These are phyloP conservation scores for Skeletonema menzelii DNA, from an alignment of 108 stramenopile genomes.

Conservation along the genomic window DNA sequence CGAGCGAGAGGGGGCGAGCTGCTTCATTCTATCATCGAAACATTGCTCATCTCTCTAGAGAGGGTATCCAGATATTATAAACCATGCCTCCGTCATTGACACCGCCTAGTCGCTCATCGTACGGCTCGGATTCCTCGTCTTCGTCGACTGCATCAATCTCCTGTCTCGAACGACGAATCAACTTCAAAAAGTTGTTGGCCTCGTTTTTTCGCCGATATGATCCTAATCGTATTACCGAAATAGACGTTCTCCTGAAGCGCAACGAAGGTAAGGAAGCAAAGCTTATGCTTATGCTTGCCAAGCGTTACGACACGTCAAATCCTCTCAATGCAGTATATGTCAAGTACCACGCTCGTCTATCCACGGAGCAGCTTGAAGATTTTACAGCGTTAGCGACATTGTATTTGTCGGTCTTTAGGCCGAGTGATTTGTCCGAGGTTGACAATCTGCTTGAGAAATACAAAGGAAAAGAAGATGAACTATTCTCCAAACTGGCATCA, in stretches of 20 bases:
- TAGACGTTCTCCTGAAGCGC: not conserved
- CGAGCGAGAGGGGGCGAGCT: no score
- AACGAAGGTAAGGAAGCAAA: constrained; percentile 30
- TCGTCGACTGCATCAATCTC: not conserved
- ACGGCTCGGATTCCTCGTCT: not conserved
- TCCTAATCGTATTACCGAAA: not conserved
- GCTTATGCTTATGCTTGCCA: constrained; percentile 18
- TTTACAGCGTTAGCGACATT: constrained; percentile 9
- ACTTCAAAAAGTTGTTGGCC: not conserved
- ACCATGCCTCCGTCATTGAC: not conserved
- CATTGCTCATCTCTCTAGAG: no score
- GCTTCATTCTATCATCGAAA: no score
- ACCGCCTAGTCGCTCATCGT: not conserved
- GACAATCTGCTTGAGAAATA: not conserved
- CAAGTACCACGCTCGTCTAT: not conserved
- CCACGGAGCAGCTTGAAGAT: constrained; percentile 1
- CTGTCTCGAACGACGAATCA: not conserved
- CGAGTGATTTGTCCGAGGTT: not conserved
- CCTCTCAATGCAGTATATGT: constrained; percentile 17
- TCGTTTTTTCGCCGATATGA: not conserved
- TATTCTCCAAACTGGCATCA: constrained; percentile 17
- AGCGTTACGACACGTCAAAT: constrained; percentile 29
- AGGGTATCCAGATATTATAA: no score
- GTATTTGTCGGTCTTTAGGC: constrained; percentile 5
- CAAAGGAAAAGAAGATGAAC: constrained; percentile 10